Base-by-base conservation (phyloP, 352 stramenopile genomes). In the Phytophthora sp. region DNA sequence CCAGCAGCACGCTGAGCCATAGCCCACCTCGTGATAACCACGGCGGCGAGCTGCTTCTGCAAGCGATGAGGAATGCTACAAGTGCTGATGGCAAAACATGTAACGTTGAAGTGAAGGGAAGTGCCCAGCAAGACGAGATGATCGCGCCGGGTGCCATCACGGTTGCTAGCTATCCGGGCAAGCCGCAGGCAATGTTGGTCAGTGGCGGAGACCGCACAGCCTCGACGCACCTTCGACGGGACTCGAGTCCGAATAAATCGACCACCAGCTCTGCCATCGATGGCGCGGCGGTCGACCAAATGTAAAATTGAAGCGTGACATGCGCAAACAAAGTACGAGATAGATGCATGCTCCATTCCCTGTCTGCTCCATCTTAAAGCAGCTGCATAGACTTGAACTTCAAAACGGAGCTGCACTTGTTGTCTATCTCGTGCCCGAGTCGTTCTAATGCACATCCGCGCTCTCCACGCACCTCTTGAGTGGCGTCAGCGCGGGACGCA, bases 381-480 rank as follows among this genome's bases (percentile, higher is more conserved):
- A 57, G 32, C 34, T 54, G 44, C 30, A 54, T 55, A 52, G 24
- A 54, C 28, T 49, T 30, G 10, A 30, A 24, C 17, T 4, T 30
- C 28, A 4, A 38, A 64, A 37, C 35, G 17, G 31, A 6, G 11
- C 37, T 37, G 35, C 12, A 20, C 20, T 34, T 32, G 21, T 24
- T n/a, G 6, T 48, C 20, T 15, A n/a, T 20, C 28, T 32, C 28
- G 6, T 15, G 5, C 17, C 31, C 31, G 15, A 5, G 31, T 13
- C n/a, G 38, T 44, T 30, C 28, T 79, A 86, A 60, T 91, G 82
- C 57, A 88, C 79, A 45, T 94, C 85, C 4, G 82, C 79, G 58
- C 70, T 86, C 49, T 94, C 85, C 34, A 92, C 82, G 51, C 70
- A 87, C 48, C 78, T 83, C 54, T 91, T 91, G 32, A 94, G 75